Evolutionary conservation across 164 flowering plant genomes (phyloP).

Genomic region (Houttuynia cordata): DNA sequence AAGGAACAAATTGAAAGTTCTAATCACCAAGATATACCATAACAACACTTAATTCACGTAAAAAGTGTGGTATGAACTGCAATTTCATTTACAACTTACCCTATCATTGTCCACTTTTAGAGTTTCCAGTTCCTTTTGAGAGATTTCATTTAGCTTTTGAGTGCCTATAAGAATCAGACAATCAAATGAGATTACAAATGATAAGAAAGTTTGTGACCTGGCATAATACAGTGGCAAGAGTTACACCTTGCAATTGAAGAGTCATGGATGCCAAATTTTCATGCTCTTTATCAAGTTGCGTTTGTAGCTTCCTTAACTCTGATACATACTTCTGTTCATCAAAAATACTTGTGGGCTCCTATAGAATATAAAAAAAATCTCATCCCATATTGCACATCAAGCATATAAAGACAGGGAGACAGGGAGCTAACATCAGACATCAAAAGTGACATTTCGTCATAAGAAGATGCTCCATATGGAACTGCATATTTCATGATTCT

Average conservation of each 20-base stretch:
- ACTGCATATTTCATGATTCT: no score
- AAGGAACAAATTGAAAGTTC: not conserved
- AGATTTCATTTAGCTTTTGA: slow-evolving; percentile 36
- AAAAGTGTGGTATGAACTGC: no score
- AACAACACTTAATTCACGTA: no score
- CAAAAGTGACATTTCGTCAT: no score
- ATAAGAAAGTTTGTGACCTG: slow-evolving; percentile 1
- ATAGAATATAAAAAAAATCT: slow-evolving; percentile 32
- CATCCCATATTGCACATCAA: slow-evolving; percentile 25
- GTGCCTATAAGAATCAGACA: slow-evolving; percentile 35
- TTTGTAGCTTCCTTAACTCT: slow-evolving; percentile 38
- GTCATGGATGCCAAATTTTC: slow-evolving; percentile 24
- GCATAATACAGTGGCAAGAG: slow-evolving; percentile 1
- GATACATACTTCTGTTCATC: slow-evolving; percentile 59
- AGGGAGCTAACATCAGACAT: not conserved
- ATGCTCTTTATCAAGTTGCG: slow-evolving; percentile 58
- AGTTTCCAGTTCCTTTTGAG: slow-evolving; percentile 42
- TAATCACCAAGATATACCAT: not conserved
- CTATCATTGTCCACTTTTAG: slow-evolving; percentile 37
- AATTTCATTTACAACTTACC: slow-evolving; percentile 32
- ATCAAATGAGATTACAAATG: slow-evolving; percentile 8
- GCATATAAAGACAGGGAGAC: slow-evolving; percentile 1
- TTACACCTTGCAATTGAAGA: slow-evolving; percentile 45
- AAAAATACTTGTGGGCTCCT: slow-evolving; percentile 64
- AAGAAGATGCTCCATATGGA: no score